Conservation (phyloP, 73 alveolate species). For the Paraurostyla sp. region DNA sequence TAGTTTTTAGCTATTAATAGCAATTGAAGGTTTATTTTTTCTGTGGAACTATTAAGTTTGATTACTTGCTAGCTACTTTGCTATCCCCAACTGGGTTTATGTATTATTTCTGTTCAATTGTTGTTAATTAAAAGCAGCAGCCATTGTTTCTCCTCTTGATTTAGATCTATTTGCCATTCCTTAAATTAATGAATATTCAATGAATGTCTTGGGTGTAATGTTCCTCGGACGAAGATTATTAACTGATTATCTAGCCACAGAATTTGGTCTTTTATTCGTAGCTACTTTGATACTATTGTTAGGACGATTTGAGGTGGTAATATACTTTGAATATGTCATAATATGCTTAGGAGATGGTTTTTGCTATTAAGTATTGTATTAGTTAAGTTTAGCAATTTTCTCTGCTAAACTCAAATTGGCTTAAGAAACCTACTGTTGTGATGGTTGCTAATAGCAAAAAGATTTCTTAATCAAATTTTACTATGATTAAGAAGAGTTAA, state of each 20-base stretch:
- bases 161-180: slow-evolving; percentile 3
- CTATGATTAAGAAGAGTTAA: not conserved
- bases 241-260: not conserved
- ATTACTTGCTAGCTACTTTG: too few species aligned
- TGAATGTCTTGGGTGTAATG: not conserved
- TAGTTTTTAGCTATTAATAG: too few species aligned
- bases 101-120: not conserved
- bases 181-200: not conserved
- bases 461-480: too few species aligned
- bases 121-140: too few species aligned
- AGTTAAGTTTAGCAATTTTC: slow-evolving; percentile 8
- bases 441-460: too few species aligned
- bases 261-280: not conserved
- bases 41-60: too few species aligned
- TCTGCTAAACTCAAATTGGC: slow-evolving; percentile 18
- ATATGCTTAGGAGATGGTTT: not conserved
- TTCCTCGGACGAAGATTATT: not conserved
- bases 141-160: not conserved
- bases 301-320: not conserved
- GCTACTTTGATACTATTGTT: not conserved
- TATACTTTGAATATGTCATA: slow-evolving; percentile 24
- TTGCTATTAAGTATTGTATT: not conserved
- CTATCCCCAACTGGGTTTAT: not conserved
- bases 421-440: not conserved
- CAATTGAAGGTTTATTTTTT: too few species aligned